A percentile compares a stretch with the other conserved stretches of the same genome.
phyloP scores from a whole-genome alignment of 306 rosid genomes.

The Senna tora region DNA sequence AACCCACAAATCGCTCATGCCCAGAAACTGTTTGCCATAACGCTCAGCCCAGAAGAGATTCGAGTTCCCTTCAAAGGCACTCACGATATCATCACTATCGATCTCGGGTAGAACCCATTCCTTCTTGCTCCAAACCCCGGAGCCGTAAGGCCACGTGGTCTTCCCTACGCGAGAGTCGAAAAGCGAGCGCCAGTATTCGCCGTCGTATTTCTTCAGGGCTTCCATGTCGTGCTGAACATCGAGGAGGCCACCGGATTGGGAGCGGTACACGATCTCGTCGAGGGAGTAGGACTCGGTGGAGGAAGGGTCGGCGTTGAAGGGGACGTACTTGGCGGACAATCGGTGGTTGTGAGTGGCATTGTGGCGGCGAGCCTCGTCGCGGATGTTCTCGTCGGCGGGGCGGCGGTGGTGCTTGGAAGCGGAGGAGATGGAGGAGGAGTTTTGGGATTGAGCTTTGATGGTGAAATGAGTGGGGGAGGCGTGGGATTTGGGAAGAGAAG shows the following conservation, averaged over 20 bases:
- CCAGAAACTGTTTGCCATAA: slow-evolving; percentile 69
- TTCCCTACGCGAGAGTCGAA: slow-evolving; percentile 80
- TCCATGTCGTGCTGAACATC: slow-evolving; percentile 75
- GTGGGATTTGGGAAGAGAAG: slow-evolving; percentile 30
- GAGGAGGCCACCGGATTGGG: slow-evolving; percentile 74
- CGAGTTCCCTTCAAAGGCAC: slow-evolving; percentile 82
- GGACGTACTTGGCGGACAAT: slow-evolving; percentile 82
- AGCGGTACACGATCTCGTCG: slow-evolving; percentile 82
- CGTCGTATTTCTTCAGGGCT: slow-evolving; percentile 70
- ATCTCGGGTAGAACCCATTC: slow-evolving; percentile 90
- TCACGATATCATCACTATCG: slow-evolving; percentile 65
- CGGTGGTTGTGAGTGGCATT: slow-evolving; percentile 49
- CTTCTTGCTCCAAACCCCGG: slow-evolving; percentile 89
- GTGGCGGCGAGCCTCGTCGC: slow-evolving; percentile 79
- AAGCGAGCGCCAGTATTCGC: slow-evolving; percentile 74
- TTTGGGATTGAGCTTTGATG: slow-evolving; percentile 42
- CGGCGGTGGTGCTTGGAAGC: slow-evolving; percentile 57
- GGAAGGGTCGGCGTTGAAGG: slow-evolving; percentile 63
- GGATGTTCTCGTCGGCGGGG: slow-evolving; percentile 69
- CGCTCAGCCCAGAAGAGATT: slow-evolving; percentile 94
- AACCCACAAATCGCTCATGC: slow-evolving; percentile 84
- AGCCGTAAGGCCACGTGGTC: slow-evolving; percentile 88
- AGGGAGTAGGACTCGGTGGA: slow-evolving; percentile 76
- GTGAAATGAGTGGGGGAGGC: slow-evolving; percentile 24
- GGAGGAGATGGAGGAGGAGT: slow-evolving; percentile 19